phyloP scores from a whole-genome alignment of 2,329 filamentous ascomycete species.

The Aspergillus aculeatus region DNA sequence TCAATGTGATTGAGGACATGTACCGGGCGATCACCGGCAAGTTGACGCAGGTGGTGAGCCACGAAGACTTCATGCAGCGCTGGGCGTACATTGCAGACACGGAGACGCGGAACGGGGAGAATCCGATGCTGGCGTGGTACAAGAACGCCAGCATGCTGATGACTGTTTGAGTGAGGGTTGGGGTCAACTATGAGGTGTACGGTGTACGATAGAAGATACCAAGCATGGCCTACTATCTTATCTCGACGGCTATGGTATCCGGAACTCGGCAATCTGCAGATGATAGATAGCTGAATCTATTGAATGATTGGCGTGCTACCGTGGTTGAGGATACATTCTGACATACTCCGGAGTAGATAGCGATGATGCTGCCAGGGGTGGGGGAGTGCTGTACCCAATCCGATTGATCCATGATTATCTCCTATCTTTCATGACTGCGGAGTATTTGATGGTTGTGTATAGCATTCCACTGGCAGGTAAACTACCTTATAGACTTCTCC shows the following conservation, averaged over 20 bases:
- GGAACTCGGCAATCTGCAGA: background rate
- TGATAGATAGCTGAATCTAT: background rate
- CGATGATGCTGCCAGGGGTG: too few relatives aligned
- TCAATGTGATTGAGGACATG: slow-evolving; percentile 82
- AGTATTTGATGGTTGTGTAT: too few relatives aligned
- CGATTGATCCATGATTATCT: too few relatives aligned
- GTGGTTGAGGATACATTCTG: background rate
- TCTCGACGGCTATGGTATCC: background rate
- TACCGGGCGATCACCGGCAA: slow-evolving; percentile 93
- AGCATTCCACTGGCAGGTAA: too few relatives aligned
- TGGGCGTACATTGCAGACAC: slow-evolving; percentile 94
- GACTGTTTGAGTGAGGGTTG: slow-evolving; percentile 59
- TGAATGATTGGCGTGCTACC: slow-evolving; percentile 4
- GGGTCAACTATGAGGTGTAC: background rate
- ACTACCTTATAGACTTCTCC: background rate
- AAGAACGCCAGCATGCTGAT: slow-evolving; percentile 92
- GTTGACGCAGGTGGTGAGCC: slow-evolving; percentile 77
- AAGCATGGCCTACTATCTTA: background rate
- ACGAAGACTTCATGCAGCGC: slow-evolving; percentile 84
- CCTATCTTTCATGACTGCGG: too few relatives aligned
- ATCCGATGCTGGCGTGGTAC: slow-evolving; percentile 89
- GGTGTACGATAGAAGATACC: slow-evolving; percentile 1
- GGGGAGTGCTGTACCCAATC: too few relatives aligned
- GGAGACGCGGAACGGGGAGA: slow-evolving; percentile 84
- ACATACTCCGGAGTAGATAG: too few relatives aligned